These are phyloP conservation scores for Vachellia collinsii DNA, from an alignment of 306 rosid genomes.

Conservation along the genomic window DNA sequence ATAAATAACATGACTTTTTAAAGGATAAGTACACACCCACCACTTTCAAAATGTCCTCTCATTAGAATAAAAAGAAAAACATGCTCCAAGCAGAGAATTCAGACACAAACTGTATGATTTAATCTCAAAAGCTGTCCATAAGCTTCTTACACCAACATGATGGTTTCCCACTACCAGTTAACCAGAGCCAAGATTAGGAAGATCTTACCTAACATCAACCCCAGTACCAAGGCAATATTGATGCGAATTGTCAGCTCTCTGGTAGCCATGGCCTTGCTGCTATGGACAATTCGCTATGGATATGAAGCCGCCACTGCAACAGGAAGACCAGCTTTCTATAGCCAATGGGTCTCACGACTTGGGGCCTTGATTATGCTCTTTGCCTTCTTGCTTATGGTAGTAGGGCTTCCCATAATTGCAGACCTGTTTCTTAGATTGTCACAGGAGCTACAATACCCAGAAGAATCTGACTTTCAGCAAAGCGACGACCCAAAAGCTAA, in stretches of 20 bases:
- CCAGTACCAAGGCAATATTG: conserved; percentile 25
- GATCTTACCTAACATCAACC: conserved; percentile 3
- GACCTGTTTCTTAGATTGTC: conserved; percentile 52
- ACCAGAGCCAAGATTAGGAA: conserved; percentile 29
- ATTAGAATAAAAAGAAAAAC: background rate
- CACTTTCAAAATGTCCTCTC: background rate
- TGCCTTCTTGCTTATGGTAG: conserved; percentile 52
- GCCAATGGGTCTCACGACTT: conserved; percentile 44
- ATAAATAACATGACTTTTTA: background rate
- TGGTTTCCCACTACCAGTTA: conserved; percentile 26
- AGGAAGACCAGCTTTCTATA: conserved; percentile 3
- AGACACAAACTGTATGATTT: background rate
- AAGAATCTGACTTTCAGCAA: conserved; percentile 35
- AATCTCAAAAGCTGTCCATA: background rate
- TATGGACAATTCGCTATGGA: conserved; percentile 46
- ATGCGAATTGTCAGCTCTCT: conserved; percentile 39
- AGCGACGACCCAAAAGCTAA: conserved; percentile 29
- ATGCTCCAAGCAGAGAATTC: background rate
- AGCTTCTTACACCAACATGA: conserved; percentile 28
- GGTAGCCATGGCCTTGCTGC: conserved; percentile 40
- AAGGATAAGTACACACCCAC: conserved; percentile 1
- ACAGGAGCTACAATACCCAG: conserved; percentile 45
- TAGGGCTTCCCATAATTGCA: conserved; percentile 59
- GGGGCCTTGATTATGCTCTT: conserved; percentile 55
- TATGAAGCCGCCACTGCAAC: conserved; percentile 42